Evolutionary conservation across 192 early-diverging fungal species (phyloP).

Genomic region (Phlyctochytrium bullatum): DNA sequence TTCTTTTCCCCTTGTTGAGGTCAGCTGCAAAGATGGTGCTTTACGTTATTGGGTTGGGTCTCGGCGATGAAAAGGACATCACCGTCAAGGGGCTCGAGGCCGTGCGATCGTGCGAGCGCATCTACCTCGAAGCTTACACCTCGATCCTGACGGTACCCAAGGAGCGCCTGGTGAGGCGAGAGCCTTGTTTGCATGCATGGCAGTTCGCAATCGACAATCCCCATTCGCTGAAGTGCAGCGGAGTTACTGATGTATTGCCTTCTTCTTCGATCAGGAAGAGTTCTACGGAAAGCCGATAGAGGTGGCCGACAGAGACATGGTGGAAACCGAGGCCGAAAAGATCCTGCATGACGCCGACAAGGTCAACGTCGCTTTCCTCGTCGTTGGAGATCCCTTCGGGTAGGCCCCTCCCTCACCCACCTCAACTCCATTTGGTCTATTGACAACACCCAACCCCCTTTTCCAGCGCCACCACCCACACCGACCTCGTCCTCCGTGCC

Average conservation of each 20-base stretch:
- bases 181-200: too few relatives aligned
- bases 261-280: slow-evolving; percentile 56
- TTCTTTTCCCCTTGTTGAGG: background rate
- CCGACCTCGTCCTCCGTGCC: slow-evolving; percentile 92
- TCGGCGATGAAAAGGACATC: slow-evolving; percentile 95
- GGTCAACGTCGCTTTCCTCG: slow-evolving; percentile 90
- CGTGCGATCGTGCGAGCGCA: slow-evolving; percentile 76
- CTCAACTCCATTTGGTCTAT: too few relatives aligned
- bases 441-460: too few relatives aligned
- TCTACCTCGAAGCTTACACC: slow-evolving; percentile 97
- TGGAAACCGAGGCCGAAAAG: slow-evolving; percentile 85
- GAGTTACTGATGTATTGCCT: background rate
- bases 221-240: too few relatives aligned
- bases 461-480: slow-evolving; percentile 90
- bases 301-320: slow-evolving; percentile 96
- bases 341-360: slow-evolving; percentile 86
- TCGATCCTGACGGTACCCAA: slow-evolving; percentile 87
- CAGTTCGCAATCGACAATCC: too few relatives aligned
- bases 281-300: slow-evolving; percentile 84
- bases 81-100: slow-evolving; percentile 96
- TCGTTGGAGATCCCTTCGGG: slow-evolving; percentile 97
- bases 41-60: slow-evolving; percentile 74
- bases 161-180: slow-evolving; percentile 61
- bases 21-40: background rate
- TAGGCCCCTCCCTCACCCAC: slow-evolving; percentile 24